Conservation (phyloP, 345 rosid genomes). For the Eucalyptus dawsonii region DNA sequence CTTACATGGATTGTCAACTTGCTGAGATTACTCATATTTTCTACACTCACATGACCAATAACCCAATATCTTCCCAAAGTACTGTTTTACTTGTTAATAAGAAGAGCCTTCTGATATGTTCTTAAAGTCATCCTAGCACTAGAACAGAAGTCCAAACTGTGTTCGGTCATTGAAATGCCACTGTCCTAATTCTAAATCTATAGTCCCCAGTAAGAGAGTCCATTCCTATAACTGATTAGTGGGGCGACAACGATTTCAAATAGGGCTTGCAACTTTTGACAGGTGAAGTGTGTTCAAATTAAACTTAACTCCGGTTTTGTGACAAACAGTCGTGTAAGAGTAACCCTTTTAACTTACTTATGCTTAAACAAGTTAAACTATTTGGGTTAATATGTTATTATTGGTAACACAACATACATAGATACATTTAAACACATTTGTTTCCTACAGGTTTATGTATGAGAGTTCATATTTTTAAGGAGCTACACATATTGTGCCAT, state of each 20-base stretch:
- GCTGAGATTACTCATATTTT: neutral
- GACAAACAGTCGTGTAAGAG: neutral
- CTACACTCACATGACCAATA: neutral
- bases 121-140: neutral
- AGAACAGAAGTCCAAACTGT: neutral
- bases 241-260: neutral
- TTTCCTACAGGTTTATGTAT: neutral
- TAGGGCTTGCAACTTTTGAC: neutral
- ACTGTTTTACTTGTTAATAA: neutral
- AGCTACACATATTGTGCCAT: neutral
- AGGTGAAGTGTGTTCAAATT: neutral
- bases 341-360: neutral
- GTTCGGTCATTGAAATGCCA: neutral
- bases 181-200: neutral
- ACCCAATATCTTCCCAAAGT: neutral
- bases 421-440: neutral
- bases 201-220: neutral
- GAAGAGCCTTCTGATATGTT: neutral
- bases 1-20: neutral
- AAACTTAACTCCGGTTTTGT: neutral
- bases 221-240: neutral
- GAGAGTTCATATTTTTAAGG: neutral
- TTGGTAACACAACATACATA: neutral
- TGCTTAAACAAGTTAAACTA: neutral
- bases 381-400: neutral